A percentile compares a stretch with the other conserved stretches of the same genome.
Conservation (phyloP, 805 yeast species). For the Pichia ethanolica region DNA sequence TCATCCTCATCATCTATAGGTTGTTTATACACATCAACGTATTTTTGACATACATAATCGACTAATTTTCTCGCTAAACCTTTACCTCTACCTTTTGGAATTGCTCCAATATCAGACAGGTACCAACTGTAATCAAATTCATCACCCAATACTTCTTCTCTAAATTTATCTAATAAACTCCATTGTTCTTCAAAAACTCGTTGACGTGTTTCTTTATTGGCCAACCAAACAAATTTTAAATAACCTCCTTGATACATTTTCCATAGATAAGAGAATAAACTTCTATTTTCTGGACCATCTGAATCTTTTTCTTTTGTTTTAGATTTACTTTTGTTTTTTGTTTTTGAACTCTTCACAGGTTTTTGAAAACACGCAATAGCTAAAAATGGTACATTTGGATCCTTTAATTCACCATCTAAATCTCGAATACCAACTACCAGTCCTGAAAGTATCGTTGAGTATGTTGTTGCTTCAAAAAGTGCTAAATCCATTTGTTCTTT, state of each 20-base stretch:
- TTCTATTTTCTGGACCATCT: constrained; percentile 13
- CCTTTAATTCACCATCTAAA: constrained; percentile 34
- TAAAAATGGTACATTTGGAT: constrained; percentile 37
- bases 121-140: constrained; percentile 43
- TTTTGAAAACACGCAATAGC: constrained; percentile 47
- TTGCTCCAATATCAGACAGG: constrained; percentile 50
- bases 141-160: constrained; percentile 37
- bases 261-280: constrained; percentile 29
- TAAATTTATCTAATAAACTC: constrained; percentile 37
- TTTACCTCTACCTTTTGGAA: constrained; percentile 51
- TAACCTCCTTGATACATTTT: constrained; percentile 29
- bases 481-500: constrained; percentile 40
- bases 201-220: constrained; percentile 38
- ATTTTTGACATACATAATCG: constrained; percentile 42
- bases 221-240: constrained; percentile 28
- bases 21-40: constrained; percentile 28
- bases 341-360: constrained; percentile 16
- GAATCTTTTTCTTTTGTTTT: background rate
- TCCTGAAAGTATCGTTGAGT: constrained; percentile 44
- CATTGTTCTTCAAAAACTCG: constrained; percentile 45
- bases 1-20: constrained; percentile 13
- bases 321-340: background rate
- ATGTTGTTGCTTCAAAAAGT: constrained; percentile 45
- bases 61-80: constrained; percentile 48
- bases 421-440: constrained; percentile 46